A percentile compares a stretch with the other conserved stretches of the same genome.
phyloP scores from a whole-genome alignment of 2,329 filamentous ascomycete genomes.

The Sporothrix schenckii region DNA sequence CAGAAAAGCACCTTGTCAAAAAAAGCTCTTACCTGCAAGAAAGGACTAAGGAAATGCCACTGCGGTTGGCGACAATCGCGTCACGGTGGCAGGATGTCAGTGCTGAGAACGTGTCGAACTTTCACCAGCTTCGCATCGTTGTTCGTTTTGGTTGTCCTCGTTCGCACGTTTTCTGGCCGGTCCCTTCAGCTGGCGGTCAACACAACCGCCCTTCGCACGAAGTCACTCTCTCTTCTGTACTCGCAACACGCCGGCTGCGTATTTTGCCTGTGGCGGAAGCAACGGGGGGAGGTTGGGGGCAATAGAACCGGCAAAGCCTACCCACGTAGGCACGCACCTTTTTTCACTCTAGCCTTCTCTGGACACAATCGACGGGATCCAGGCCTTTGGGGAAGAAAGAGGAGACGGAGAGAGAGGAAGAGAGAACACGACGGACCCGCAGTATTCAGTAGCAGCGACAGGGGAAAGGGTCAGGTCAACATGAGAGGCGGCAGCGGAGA shows the following conservation, averaged over 20 bases:
- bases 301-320: not conserved
- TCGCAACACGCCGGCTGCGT: not conserved
- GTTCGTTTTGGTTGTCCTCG: not conserved
- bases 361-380: not conserved
- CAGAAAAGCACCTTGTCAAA: not conserved
- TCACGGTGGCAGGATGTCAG: not conserved
- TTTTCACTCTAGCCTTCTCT: not conserved
- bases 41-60: not conserved
- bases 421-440: not conserved
- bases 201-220: no score
- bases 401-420: not conserved
- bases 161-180: no score
- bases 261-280: constrained; percentile 20
- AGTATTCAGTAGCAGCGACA: not conserved
- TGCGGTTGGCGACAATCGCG: not conserved
- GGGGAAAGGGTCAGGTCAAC: not conserved
- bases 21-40: not conserved
- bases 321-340: not conserved
- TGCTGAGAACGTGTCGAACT: not conserved
- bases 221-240: no score
- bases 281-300: constrained; percentile 10
- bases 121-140: not conserved
- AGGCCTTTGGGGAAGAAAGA: not conserved
- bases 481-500: not conserved
- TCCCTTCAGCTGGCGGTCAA: not conserved